Percentiles rank a stretch among this genome's conserved stretches.
Evolutionary conservation across 2,329 filamentous ascomycete genomes (phyloP).

Genomic region (Sphaerulina vaccinii): DNA sequence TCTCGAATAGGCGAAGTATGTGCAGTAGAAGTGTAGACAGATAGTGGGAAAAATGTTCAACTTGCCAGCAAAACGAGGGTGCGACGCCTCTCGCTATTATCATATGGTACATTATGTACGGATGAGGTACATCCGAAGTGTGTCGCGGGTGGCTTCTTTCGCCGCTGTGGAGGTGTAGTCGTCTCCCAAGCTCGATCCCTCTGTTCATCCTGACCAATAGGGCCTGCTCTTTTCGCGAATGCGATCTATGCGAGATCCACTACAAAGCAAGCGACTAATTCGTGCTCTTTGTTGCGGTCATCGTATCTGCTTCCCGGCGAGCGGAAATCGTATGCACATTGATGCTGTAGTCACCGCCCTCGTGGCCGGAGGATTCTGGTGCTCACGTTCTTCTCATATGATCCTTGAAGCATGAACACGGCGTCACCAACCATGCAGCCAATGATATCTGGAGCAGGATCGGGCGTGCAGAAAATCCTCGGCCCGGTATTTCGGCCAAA

Average conservation of each 20-base stretch:
- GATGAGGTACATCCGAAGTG: constrained; percentile 3
- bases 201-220: constrained; percentile 1
- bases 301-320: too few species aligned
- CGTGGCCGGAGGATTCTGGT: too few species aligned
- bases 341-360: too few species aligned
- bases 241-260: constrained; percentile 7
- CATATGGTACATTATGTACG: neutral
- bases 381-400: too few species aligned
- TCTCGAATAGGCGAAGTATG: neutral
- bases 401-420: too few species aligned
- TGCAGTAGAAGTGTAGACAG: neutral
- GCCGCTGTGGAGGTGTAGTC: neutral
- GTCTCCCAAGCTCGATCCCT: too few species aligned
- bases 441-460: too few species aligned
- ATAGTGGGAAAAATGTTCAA: neutral
- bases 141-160: neutral
- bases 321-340: neutral
- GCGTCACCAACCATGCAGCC: too few species aligned
- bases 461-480: too few species aligned
- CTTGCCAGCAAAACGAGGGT: constrained; percentile 2
- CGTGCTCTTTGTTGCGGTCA: too few species aligned
- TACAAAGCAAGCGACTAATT: too few species aligned
- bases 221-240: neutral
- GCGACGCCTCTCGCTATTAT: constrained; percentile 1
- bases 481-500: too few species aligned